Percentiles rank a stretch among this genome's conserved stretches.
These are phyloP conservation scores for Stephania yunnanensis DNA, from an alignment of 164 flowering plant genomes.

Conservation along the genomic window DNA sequence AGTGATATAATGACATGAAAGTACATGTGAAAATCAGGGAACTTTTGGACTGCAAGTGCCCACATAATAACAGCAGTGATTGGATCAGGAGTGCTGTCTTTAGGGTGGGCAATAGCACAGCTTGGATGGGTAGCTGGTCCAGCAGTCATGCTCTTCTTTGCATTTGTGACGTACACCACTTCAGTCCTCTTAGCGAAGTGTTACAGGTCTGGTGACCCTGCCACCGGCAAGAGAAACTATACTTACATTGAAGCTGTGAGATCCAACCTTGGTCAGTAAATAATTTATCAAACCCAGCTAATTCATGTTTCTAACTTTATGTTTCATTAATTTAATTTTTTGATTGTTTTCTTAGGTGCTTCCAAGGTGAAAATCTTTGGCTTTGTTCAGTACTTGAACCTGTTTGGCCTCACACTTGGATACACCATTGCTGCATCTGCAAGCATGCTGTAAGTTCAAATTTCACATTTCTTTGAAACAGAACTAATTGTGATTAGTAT, in stretches of 20 bases:
- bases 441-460: not conserved
- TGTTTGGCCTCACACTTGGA: not conserved
- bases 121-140: slow-evolving; percentile 1
- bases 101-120: slow-evolving; percentile 4
- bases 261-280: slow-evolving; percentile 1
- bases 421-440: not conserved
- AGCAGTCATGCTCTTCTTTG: not conserved
- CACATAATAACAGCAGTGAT: slow-evolving; percentile 6
- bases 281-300: too few relatives aligned
- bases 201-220: slow-evolving; percentile 1
- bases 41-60: not conserved
- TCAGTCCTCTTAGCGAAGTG: not conserved
- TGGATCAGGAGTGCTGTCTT: slow-evolving; percentile 5
- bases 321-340: not conserved
- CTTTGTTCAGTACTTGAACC: not conserved
- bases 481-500: not conserved
- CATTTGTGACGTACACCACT: not conserved
- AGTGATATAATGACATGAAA: not conserved
- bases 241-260: not conserved
- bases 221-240: slow-evolving; percentile 5
- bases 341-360: not conserved
- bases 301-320: not conserved
- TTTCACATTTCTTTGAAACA: not conserved
- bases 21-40: not conserved
- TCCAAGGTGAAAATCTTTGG: not conserved